A percentile compares a stretch with the other conserved stretches of the same genome.
phyloP scores from a whole-genome alignment of 1,284 basidiomycete species.

The Marasmius sp. region DNA sequence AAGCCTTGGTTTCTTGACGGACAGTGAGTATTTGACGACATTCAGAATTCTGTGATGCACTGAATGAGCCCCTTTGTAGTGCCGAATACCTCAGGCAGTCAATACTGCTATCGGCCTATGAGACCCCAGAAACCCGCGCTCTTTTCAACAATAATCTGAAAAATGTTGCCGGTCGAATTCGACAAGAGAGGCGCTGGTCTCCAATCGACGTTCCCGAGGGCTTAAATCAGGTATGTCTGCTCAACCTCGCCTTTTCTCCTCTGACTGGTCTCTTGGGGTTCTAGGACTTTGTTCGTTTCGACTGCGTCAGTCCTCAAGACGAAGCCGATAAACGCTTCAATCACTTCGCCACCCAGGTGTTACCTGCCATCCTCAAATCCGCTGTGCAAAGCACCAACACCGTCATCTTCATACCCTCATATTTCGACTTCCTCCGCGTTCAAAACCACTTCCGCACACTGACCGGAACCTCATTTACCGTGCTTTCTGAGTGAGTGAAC shows the following conservation, averaged over 20 bases:
- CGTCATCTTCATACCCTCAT: conserved; percentile 89
- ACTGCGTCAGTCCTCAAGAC: conserved; percentile 68
- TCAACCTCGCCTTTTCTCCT: background rate
- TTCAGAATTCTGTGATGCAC: background rate
- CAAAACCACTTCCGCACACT: conserved; percentile 83
- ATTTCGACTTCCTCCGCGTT: conserved; percentile 95
- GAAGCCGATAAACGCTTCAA: conserved; percentile 88
- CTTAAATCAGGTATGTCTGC: conserved; percentile 66
- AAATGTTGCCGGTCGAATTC: conserved; percentile 86
- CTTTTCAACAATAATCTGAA: conserved; percentile 73
- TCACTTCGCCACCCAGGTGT: conserved; percentile 83
- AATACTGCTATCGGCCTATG: conserved; percentile 85
- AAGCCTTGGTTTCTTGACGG: conserved; percentile 98
- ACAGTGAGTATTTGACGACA: conserved; percentile 55
- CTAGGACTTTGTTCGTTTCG: conserved; percentile 76
- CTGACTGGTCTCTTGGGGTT: conserved; percentile 2
- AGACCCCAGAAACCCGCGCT: conserved; percentile 85
- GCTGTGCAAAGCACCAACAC: conserved; percentile 91
- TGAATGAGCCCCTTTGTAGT: conserved; percentile 36
- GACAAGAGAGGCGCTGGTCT: conserved; percentile 65
- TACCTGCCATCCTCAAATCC: conserved; percentile 83
- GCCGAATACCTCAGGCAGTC: conserved; percentile 86
- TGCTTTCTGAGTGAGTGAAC: conserved; percentile 81
- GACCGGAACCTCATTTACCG: conserved; percentile 69
- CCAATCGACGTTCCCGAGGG: conserved; percentile 79